Evolutionary conservation across 495 filamentous ascomycete species (phyloP).

Genomic region (Aspergillus cavernicola): DNA sequence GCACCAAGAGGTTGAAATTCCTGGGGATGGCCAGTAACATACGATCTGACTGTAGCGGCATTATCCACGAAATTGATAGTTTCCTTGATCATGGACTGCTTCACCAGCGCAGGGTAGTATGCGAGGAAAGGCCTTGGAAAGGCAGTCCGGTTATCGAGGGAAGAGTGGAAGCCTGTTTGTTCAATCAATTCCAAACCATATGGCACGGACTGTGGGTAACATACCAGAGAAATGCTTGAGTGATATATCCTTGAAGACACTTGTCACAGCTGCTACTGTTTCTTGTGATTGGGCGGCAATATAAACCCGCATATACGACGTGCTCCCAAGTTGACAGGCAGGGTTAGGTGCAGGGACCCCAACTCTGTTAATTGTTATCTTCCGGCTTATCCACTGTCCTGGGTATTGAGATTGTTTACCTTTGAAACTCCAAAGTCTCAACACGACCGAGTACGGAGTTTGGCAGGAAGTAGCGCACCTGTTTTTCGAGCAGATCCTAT

Average conservation of each 20-base stretch:
- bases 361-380: too few relatives aligned
- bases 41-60: not conserved
- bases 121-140: constrained; percentile 28
- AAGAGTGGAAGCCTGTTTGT: constrained; percentile 23
- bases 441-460: constrained; percentile 11
- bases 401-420: too few relatives aligned
- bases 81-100: constrained; percentile 20
- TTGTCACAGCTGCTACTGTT: constrained; percentile 15
- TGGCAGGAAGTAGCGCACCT: constrained; percentile 27
- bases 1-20: constrained; percentile 11
- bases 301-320: constrained; percentile 31
- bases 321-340: constrained; percentile 21
- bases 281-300: constrained; percentile 10
- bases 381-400: too few relatives aligned
- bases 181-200: too few relatives aligned
- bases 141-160: constrained; percentile 28
- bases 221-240: constrained; percentile 34
- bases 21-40: constrained; percentile 17
- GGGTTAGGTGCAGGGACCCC: constrained; percentile 24
- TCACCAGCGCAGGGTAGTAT: constrained; percentile 30
- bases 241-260: constrained; percentile 21
- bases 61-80: constrained; percentile 18
- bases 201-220: not conserved
- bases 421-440: constrained; percentile 30
- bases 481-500: constrained; percentile 39